These are phyloP conservation scores for Glomus cerebriforme DNA, from an alignment of 192 early-diverging fungal species.

Conservation along the genomic window DNA sequence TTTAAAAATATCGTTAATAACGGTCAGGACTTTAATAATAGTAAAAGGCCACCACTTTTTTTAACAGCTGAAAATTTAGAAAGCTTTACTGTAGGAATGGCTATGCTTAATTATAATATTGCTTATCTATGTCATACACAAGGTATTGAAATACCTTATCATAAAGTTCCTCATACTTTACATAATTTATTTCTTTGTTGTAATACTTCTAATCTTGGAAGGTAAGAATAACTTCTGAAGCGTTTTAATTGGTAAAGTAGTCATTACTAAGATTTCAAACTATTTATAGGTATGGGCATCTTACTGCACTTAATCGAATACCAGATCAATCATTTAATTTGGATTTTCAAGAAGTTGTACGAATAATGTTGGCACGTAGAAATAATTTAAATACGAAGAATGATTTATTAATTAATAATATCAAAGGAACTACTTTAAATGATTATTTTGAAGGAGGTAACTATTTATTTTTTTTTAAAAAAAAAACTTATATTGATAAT, in stretches of 20 bases:
- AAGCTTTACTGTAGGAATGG: conserved; percentile 48
- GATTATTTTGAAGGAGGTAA: conserved; percentile 29
- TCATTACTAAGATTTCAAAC: neutral
- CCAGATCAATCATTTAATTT: conserved; percentile 25
- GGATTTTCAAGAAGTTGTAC: conserved; percentile 18
- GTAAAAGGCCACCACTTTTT: conserved; percentile 49
- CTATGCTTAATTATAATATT: conserved; percentile 60
- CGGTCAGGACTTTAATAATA: conserved; percentile 23
- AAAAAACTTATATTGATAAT: neutral
- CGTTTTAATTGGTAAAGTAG: neutral
- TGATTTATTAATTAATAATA: neutral
- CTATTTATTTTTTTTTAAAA: neutral
- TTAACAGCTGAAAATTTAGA: conserved; percentile 45
- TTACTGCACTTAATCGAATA: conserved; percentile 12
- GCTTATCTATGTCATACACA: conserved; percentile 61
- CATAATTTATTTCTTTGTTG: conserved; percentile 53
- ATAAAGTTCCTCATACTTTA: conserved; percentile 51
- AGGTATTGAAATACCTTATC: conserved; percentile 50
- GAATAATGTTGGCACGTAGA: conserved; percentile 13
- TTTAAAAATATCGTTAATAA: conserved; percentile 32
- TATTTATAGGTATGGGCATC: conserved; percentile 11
- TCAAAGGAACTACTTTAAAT: conserved; percentile 9
- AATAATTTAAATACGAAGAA: neutral
- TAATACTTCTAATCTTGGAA: conserved; percentile 47
- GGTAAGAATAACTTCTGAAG: conserved; percentile 32